Conservation (phyloP, 495 filamentous ascomycete genomes). For the Aspergillus conjunctus region DNA sequence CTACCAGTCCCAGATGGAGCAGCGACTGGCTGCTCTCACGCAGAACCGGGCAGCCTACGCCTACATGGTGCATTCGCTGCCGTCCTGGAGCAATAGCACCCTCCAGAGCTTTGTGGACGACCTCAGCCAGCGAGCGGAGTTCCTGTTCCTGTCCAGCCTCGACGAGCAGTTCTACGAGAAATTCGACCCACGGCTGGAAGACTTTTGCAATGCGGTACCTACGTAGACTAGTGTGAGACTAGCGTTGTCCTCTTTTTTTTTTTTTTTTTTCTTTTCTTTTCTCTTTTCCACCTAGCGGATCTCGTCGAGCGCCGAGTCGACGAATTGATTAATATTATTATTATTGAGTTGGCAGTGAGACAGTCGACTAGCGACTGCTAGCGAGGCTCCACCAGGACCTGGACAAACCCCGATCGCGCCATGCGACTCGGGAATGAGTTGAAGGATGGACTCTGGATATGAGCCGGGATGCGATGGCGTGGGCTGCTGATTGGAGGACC, state of each 20-base stretch:
- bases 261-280: background rate
- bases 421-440: background rate
- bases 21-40: background rate
- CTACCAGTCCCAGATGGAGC: conserved; percentile 6
- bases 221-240: background rate
- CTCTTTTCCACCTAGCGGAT: no score
- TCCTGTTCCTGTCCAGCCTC: conserved; percentile 16
- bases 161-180: conserved; percentile 18
- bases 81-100: conserved; percentile 9
- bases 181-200: conserved; percentile 15
- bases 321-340: no score
- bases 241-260: no score
- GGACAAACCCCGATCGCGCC: background rate
- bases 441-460: background rate
- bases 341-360: conserved; percentile 6
- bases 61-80: conserved; percentile 23
- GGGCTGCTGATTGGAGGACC: background rate
- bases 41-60: conserved; percentile 8
- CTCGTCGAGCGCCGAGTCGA: no score
- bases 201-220: conserved; percentile 16
- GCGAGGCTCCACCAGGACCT: no score
- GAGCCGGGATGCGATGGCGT: background rate
- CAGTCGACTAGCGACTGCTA: no score
- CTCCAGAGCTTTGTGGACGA: conserved; percentile 12
- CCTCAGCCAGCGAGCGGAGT: conserved; percentile 18